Conservation (phyloP, 2,329 filamentous ascomycete species). For the Penicillium sp. region DNA sequence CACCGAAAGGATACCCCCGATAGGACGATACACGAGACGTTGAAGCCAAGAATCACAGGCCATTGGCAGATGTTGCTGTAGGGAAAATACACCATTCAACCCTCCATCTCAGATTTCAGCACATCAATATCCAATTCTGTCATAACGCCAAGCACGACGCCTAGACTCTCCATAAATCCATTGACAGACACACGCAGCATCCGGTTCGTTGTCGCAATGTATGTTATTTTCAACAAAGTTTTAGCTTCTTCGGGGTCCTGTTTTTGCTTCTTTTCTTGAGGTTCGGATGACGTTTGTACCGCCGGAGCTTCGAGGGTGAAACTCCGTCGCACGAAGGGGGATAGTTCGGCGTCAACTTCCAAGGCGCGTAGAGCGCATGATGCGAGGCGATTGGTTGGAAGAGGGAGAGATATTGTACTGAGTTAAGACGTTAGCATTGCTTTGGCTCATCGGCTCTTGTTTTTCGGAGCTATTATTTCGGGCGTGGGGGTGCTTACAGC, state of each 20-base stretch:
- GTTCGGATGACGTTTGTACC: constrained; percentile 17
- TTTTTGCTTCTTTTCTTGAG: constrained; percentile 25
- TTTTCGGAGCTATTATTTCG: constrained; percentile 6
- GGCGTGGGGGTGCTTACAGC: constrained; percentile 29
- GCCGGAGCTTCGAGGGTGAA: constrained; percentile 56
- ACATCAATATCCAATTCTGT: constrained; percentile 85
- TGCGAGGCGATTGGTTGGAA: constrained; percentile 77
- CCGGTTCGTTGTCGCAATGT: constrained; percentile 86
- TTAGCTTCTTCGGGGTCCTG: constrained; percentile 35
- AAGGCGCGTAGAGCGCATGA: constrained; percentile 71
- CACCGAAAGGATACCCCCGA: neutral
- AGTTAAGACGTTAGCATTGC: constrained; percentile 7
- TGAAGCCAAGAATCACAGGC: constrained; percentile 6
- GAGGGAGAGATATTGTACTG: constrained; percentile 73
- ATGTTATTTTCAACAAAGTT: constrained; percentile 68
- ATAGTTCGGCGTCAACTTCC: constrained; percentile 84
- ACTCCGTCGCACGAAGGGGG: constrained; percentile 71
- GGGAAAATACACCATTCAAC: constrained; percentile 14
- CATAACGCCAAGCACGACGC: constrained; percentile 84
- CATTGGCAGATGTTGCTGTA: neutral
- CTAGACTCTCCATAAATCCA: constrained; percentile 88
- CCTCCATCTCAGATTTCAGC: constrained; percentile 47
- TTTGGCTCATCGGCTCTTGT: neutral
- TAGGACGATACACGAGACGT: neutral
- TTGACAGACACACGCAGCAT: constrained; percentile 97